Conservation (phyloP, 805 yeast genomes). For the Teunomyces tritomae region DNA sequence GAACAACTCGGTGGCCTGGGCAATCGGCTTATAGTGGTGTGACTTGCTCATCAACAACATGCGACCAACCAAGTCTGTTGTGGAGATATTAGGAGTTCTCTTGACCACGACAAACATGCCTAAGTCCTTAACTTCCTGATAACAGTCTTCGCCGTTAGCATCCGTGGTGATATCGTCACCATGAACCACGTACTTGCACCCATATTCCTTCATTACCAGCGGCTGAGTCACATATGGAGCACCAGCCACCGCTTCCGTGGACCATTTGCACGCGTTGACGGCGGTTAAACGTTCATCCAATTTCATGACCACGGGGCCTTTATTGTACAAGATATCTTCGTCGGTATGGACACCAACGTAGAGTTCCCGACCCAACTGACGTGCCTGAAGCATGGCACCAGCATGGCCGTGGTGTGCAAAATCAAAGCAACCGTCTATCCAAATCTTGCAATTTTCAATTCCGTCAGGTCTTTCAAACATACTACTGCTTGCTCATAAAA, state of each 20-base stretch:
- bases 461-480: conserved; percentile 44
- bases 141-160: conserved; percentile 93
- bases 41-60: conserved; percentile 62
- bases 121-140: conserved; percentile 73
- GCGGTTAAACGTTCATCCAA: conserved; percentile 78
- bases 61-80: conserved; percentile 91
- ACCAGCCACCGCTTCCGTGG: conserved; percentile 60
- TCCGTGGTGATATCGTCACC: conserved; percentile 98
- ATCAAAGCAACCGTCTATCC: conserved; percentile 99
- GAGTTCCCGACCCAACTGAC: conserved; percentile 72
- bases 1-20: neutral
- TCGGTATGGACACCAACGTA: conserved; percentile 92
- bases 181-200: conserved; percentile 91
- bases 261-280: conserved; percentile 90
- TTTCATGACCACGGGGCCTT: conserved; percentile 94
- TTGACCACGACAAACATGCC: conserved; percentile 91
- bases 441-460: conserved; percentile 54
- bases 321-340: conserved; percentile 75
- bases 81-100: conserved; percentile 89
- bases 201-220: conserved; percentile 64
- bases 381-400: conserved; percentile 93
- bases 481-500: neutral
- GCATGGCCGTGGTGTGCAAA: conserved; percentile 97
- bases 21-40: conserved; percentile 50
- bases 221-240: conserved; percentile 97